phyloP scores from a whole-genome alignment of 768 basidiomycete genomes.

The Albatrellus ellisii region DNA sequence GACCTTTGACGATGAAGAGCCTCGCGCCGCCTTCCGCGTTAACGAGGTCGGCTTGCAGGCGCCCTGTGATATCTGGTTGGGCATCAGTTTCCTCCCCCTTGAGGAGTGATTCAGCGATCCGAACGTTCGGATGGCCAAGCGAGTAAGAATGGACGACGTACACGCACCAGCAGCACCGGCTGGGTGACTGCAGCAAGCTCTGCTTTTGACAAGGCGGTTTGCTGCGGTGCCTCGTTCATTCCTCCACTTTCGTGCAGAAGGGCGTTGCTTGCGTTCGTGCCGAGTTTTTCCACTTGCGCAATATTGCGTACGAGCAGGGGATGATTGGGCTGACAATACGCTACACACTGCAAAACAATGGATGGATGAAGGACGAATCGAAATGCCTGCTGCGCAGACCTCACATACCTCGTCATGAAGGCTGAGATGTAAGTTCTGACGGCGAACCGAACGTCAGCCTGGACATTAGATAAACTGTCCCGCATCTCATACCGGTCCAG shows the following conservation, averaged over 20 bases:
- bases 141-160: no score
- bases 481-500: neutral
- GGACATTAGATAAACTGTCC: neutral
- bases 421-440: conserved; percentile 9
- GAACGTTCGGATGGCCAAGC: neutral
- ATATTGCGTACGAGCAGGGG: neutral
- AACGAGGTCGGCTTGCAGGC: conserved; percentile 9
- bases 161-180: conserved; percentile 12
- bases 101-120: no score
- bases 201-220: neutral
- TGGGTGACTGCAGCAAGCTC: conserved; percentile 3
- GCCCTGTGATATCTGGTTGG: conserved; percentile 4
- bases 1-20: conserved; percentile 11
- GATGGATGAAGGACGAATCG: no score
- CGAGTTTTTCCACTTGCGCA: neutral
- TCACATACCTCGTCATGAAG: conserved; percentile 12
- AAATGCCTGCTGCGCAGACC: no score
- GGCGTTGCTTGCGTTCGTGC: neutral
- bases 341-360: no score
- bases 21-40: conserved; percentile 11
- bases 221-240: conserved; percentile 1
- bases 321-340: no score
- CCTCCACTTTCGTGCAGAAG: no score
- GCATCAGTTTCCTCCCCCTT: conserved; percentile 12
- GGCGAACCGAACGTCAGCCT: neutral